Evolutionary conservation across 2,329 filamentous ascomycete species (phyloP).

Genomic region (Penicillium sclerotiorum): DNA sequence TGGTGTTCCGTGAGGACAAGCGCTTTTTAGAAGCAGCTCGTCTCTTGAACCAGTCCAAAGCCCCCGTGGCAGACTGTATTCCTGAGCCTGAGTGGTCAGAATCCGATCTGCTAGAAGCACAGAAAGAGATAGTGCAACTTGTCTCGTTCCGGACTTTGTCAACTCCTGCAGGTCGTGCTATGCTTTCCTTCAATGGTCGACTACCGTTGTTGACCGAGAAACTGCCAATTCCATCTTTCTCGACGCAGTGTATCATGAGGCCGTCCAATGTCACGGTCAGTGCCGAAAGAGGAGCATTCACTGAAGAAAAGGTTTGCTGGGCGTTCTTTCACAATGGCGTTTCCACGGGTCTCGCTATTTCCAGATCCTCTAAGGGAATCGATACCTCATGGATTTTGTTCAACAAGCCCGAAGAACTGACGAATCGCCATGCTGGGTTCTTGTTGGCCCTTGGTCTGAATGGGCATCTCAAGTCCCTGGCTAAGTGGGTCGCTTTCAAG

Average conservation of each 20-base stretch:
- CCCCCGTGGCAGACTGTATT: conserved; percentile 76
- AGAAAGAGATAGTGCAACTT: conserved; percentile 85
- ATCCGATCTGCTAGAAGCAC: conserved; percentile 83
- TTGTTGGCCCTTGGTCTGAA: conserved; percentile 88
- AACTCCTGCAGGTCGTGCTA: conserved; percentile 80
- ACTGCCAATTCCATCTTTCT: conserved; percentile 86
- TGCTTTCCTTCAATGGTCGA: conserved; percentile 85
- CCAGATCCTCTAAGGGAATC: conserved; percentile 84
- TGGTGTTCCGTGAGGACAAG: conserved; percentile 90
- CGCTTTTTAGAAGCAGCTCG: conserved; percentile 83
- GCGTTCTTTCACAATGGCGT: conserved; percentile 98
- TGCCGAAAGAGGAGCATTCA: conserved; percentile 84
- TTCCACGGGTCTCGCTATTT: conserved; percentile 88
- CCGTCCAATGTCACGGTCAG: conserved; percentile 89
- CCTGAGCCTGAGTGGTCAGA: conserved; percentile 79
- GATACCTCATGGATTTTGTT: conserved; percentile 99
- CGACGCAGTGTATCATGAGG: conserved; percentile 86
- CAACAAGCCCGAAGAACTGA: conserved; percentile 92
- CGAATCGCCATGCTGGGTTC: conserved; percentile 94
- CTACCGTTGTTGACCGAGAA: conserved; percentile 91
- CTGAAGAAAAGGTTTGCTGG: conserved; percentile 97
- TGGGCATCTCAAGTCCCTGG: conserved; percentile 88
- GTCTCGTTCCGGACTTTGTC: conserved; percentile 86
- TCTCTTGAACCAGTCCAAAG: conserved; percentile 81
- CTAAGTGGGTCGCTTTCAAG: conserved; percentile 98